phyloP scores from a whole-genome alignment of 768 basidiomycete genomes.

The Coprinopsis sp. region DNA sequence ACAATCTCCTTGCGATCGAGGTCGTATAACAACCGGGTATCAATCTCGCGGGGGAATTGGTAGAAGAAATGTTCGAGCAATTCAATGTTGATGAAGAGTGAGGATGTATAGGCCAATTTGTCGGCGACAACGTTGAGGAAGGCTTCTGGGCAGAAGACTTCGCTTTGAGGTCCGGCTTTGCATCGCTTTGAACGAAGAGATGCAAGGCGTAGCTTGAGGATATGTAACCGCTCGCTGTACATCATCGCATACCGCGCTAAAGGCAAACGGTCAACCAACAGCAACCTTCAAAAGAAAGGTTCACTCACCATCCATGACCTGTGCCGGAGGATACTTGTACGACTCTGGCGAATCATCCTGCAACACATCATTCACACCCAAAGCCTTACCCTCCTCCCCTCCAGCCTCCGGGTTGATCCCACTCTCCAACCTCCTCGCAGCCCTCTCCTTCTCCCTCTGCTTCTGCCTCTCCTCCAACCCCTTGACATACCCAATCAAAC shows the following conservation, averaged over 20 bases:
- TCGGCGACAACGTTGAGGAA: conserved; percentile 97
- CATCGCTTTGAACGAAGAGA: conserved; percentile 90
- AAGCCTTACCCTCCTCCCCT: too few species aligned
- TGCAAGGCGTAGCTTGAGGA: conserved; percentile 81
- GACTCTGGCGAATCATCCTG: conserved; percentile 57
- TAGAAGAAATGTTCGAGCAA: conserved; percentile 98
- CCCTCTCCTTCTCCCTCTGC: conserved; percentile 39
- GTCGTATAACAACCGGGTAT: conserved; percentile 88
- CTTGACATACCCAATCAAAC: conserved; percentile 76
- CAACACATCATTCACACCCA: too few species aligned
- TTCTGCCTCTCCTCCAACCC: conserved; percentile 72
- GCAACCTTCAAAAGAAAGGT: neutral
- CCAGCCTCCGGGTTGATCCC: conserved; percentile 29
- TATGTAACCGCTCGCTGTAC: conserved; percentile 73
- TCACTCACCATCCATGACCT: conserved; percentile 82
- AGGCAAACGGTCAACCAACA: conserved; percentile 4
- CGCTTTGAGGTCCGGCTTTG: conserved; percentile 79
- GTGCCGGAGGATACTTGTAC: conserved; percentile 88
- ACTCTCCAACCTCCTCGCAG: conserved; percentile 42
- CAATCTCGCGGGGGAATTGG: conserved; percentile 98
- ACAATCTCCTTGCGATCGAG: conserved; percentile 87
- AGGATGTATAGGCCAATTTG: conserved; percentile 91
- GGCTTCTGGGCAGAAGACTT: conserved; percentile 91
- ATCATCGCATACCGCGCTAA: conserved; percentile 90
- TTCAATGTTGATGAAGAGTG: conserved; percentile 99